Conservation (phyloP, 176 grass and related monocot genomes). For the Poa pratensis region DNA sequence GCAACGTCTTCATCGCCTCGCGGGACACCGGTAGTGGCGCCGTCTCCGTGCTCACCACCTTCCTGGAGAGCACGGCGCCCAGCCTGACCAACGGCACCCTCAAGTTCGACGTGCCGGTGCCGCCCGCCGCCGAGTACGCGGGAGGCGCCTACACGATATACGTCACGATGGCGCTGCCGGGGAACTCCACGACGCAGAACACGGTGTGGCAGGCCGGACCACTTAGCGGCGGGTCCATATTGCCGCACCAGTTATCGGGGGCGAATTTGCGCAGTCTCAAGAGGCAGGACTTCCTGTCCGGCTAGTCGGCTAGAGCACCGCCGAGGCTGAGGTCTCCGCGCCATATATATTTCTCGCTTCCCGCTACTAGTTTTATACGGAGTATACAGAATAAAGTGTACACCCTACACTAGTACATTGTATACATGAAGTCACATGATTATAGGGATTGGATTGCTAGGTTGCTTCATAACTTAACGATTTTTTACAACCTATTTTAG, state of each 20-base stretch:
- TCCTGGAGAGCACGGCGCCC: constrained; percentile 39
- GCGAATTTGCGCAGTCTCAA: constrained; percentile 34
- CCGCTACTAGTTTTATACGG: too few species aligned
- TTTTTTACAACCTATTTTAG: too few species aligned
- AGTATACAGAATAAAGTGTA: too few species aligned
- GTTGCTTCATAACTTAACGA: too few species aligned
- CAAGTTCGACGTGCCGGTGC: constrained; percentile 55
- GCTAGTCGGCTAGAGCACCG: neutral
- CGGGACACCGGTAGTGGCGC: constrained; percentile 24
- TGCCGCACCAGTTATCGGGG: constrained; percentile 33
- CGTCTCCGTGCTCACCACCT: constrained; percentile 48
- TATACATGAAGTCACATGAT: too few species aligned
- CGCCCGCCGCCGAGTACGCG: constrained; percentile 50
- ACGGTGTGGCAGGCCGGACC: constrained; percentile 77
- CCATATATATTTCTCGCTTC: too few species aligned
- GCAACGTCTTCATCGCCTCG: constrained; percentile 69
- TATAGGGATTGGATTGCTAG: too few species aligned
- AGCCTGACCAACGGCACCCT: constrained; percentile 52
- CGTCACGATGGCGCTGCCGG: constrained; percentile 59
- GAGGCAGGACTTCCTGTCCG: constrained; percentile 55
- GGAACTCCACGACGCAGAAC: constrained; percentile 59
- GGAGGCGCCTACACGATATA: constrained; percentile 68
- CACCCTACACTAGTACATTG: too few species aligned
- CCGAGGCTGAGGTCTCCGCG: too few species aligned
- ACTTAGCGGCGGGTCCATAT: constrained; percentile 31